These are phyloP conservation scores for Pythium utonaiense DNA, from an alignment of 352 stramenopile genomes.

Conservation along the genomic window DNA sequence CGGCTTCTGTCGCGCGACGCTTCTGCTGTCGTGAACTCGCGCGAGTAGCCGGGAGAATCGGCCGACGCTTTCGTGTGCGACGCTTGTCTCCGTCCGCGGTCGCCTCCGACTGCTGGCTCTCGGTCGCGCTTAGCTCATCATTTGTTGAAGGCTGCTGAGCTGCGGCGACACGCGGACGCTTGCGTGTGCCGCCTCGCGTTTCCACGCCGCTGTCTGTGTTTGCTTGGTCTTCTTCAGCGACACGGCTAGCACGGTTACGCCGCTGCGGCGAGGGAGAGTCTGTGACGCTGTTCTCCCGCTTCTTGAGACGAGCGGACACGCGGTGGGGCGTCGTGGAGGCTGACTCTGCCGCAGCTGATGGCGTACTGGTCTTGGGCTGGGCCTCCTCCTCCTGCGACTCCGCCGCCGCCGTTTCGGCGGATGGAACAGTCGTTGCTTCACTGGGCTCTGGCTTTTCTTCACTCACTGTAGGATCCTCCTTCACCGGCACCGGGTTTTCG, in stretches of 20 bases:
- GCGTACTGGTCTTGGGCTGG: neutral
- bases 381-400: neutral
- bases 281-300: conserved; percentile 40
- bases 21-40: conserved; percentile 69
- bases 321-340: conserved; percentile 40
- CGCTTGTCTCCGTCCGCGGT: conserved; percentile 38
- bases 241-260: conserved; percentile 2
- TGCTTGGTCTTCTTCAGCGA: conserved; percentile 11
- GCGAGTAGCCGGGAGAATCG: conserved; percentile 47
- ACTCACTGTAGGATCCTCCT: neutral
- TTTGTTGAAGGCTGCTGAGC: conserved; percentile 23
- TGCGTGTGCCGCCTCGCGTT: conserved; percentile 22
- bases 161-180: conserved; percentile 27
- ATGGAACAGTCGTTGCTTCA: conserved; percentile 6
- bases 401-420: conserved; percentile 9
- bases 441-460: neutral
- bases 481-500: neutral
- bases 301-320: conserved; percentile 45
- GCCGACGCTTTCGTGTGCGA: conserved; percentile 39
- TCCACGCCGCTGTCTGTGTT: conserved; percentile 2
- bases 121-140: conserved; percentile 52
- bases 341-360: neutral
- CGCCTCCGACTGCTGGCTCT: conserved; percentile 58
- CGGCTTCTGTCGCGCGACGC: conserved; percentile 35
- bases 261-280: conserved; percentile 31